phyloP scores from a whole-genome alignment of 2,329 filamentous ascomycete species.

The Colletotrichum sp. region DNA sequence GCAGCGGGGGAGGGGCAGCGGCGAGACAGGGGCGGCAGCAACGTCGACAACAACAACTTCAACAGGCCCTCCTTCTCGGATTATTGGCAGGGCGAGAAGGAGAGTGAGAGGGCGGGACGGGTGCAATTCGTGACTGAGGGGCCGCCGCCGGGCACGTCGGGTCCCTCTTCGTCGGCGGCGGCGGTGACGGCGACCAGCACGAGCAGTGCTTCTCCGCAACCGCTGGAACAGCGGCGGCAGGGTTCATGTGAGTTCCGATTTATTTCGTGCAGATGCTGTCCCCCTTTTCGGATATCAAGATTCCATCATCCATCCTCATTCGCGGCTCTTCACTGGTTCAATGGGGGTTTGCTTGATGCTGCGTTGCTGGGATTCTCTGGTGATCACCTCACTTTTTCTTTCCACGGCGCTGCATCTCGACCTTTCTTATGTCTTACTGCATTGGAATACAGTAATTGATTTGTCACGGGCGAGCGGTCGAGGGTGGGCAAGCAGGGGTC shows the following conservation, averaged over 20 bases:
- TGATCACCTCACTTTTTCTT: background rate
- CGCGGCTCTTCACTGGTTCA: background rate
- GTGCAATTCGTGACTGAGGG: slow-evolving; percentile 41
- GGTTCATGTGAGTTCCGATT: slow-evolving; percentile 7
- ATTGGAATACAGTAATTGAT: background rate
- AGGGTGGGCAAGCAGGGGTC: background rate
- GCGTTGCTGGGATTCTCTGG: background rate
- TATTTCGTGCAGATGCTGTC: background rate
- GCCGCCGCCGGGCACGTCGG: slow-evolving; percentile 24
- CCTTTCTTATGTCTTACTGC: background rate
- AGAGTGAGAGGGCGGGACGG: slow-evolving; percentile 34
- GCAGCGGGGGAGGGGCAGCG: background rate
- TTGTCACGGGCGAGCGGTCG: background rate
- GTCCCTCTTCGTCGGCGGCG: background rate
- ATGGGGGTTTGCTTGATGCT: background rate
- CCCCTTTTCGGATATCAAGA: background rate
- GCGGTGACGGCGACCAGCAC: background rate
- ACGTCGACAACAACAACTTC: slow-evolving; percentile 11
- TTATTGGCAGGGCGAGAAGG: slow-evolving; percentile 52
- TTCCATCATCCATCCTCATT: background rate
- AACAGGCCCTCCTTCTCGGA: slow-evolving; percentile 50
- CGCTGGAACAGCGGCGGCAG: background rate
- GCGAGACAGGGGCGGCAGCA: background rate
- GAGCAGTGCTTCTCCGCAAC: background rate
- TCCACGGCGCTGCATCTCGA: background rate